Conservation (phyloP, 306 rosid genomes). For the Herpetospermum pedunculosum region DNA sequence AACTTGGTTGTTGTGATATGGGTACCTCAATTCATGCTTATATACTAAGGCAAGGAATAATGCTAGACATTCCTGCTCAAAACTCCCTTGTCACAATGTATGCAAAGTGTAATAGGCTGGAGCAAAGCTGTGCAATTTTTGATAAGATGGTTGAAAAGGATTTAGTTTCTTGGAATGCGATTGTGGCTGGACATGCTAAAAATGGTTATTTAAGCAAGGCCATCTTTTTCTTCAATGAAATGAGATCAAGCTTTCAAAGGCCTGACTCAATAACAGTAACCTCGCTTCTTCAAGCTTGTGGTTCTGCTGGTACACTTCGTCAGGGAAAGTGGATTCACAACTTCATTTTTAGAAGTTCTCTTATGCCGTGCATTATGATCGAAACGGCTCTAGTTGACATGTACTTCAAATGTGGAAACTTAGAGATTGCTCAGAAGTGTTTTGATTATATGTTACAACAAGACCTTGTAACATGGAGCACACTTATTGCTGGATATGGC, state of each 20-base stretch:
- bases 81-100: constrained; percentile 17
- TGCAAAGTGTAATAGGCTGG: constrained; percentile 8
- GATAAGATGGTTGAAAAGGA: constrained; percentile 11
- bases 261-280: constrained; percentile 14
- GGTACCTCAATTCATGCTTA: constrained; percentile 14
- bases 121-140: constrained; percentile 9
- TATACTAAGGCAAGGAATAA: constrained; percentile 11
- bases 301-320: constrained; percentile 3
- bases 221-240: constrained; percentile 9
- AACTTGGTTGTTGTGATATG: neutral
- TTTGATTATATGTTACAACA: constrained; percentile 3
- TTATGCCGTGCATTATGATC: constrained; percentile 9
- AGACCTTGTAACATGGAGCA: constrained; percentile 13
- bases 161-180: constrained; percentile 18
- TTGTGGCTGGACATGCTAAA: constrained; percentile 12
- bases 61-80: constrained; percentile 14
- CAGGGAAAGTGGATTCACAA: constrained; percentile 15
- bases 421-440: constrained; percentile 9
- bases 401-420: constrained; percentile 15
- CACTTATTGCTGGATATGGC: constrained; percentile 14
- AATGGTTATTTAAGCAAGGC: constrained; percentile 3
- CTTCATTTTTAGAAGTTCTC: constrained; percentile 9
- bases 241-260: constrained; percentile 10
- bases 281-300: constrained; percentile 18
- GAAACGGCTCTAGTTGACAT: constrained; percentile 18